These are phyloP conservation scores for Apodospora peruviana DNA, from an alignment of 495 filamentous ascomycete species.

Conservation along the genomic window DNA sequence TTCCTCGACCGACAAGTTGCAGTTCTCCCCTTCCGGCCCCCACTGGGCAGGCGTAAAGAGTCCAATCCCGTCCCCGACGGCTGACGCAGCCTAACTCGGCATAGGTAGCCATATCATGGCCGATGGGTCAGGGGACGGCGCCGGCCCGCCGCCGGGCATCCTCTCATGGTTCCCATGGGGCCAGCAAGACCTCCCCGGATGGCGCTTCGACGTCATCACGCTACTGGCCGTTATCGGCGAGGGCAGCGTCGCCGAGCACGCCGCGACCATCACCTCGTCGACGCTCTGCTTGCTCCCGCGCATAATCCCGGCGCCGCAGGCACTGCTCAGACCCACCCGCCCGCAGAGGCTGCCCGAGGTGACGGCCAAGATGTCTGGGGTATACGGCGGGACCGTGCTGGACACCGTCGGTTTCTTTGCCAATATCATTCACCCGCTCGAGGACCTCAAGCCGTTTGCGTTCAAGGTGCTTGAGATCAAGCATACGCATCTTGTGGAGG, in stretches of 20 bases:
- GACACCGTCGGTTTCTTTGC: constrained; percentile 57
- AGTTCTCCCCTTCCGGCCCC: too few species aligned
- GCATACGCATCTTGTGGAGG: constrained; percentile 12
- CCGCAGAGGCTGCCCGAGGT: constrained; percentile 51
- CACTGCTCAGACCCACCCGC: constrained; percentile 51
- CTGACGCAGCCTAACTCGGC: too few species aligned
- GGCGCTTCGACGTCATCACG: constrained; percentile 57
- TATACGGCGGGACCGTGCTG: constrained; percentile 50
- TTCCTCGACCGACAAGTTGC: too few species aligned
- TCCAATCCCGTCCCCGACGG: too few species aligned
- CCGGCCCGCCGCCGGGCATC: too few species aligned
- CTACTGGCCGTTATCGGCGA: constrained; percentile 62
- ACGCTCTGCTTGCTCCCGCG: constrained; percentile 54
- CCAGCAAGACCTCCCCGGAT: constrained; percentile 30
- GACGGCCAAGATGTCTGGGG: constrained; percentile 48
- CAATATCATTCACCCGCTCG: constrained; percentile 53
- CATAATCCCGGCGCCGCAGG: constrained; percentile 63
- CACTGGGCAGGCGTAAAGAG: too few species aligned
- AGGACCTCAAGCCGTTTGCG: constrained; percentile 37
- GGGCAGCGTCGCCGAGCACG: constrained; percentile 49
- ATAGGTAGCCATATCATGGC: too few species aligned
- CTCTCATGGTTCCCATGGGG: constrained; percentile 34
- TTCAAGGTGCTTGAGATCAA: constrained; percentile 45
- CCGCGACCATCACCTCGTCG: constrained; percentile 52
- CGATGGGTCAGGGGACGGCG: too few species aligned